These are phyloP conservation scores for Antrodiella citrinella DNA, from an alignment of 768 basidiomycete species.

Conservation along the genomic window DNA sequence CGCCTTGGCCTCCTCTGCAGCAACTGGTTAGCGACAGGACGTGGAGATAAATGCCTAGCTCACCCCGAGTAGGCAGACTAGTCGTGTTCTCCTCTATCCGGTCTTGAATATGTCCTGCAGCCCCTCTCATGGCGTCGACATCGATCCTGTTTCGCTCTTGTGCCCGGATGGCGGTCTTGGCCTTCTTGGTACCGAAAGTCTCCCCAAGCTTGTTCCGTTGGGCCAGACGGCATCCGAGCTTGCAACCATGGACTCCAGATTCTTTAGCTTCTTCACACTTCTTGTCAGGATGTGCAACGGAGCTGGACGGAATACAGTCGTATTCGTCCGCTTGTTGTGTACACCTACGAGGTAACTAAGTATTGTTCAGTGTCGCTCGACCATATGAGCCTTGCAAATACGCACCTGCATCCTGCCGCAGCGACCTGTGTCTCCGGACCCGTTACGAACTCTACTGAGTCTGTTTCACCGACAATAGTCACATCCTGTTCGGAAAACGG, in stretches of 20 bases:
- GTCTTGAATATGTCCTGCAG: constrained; percentile 74
- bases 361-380: neutral
- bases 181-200: constrained; percentile 93
- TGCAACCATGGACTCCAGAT: constrained; percentile 40
- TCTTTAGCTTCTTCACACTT: constrained; percentile 80
- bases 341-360: constrained; percentile 77
- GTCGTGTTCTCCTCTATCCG: constrained; percentile 69
- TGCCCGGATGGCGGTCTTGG: constrained; percentile 76
- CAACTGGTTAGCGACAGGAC: neutral
- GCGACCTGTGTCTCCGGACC: constrained; percentile 44
- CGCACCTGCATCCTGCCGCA: constrained; percentile 63
- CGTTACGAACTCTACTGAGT: constrained; percentile 74
- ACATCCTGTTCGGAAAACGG: constrained; percentile 27
- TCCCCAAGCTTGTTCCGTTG: constrained; percentile 79
- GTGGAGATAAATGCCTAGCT: constrained; percentile 12
- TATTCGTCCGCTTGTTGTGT: constrained; percentile 67
- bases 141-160: constrained; percentile 88
- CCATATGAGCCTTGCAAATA: neutral
- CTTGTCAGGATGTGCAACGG: constrained; percentile 65
- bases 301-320: constrained; percentile 60
- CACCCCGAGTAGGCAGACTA: constrained; percentile 64
- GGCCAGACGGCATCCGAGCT: constrained; percentile 49
- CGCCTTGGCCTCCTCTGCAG: constrained; percentile 61
- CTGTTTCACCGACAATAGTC: constrained; percentile 77
- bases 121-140: constrained; percentile 78